Base-by-base conservation (phyloP, 1,284 basidiomycete genomes). In the Fomitiporia mediterranea region DNA sequence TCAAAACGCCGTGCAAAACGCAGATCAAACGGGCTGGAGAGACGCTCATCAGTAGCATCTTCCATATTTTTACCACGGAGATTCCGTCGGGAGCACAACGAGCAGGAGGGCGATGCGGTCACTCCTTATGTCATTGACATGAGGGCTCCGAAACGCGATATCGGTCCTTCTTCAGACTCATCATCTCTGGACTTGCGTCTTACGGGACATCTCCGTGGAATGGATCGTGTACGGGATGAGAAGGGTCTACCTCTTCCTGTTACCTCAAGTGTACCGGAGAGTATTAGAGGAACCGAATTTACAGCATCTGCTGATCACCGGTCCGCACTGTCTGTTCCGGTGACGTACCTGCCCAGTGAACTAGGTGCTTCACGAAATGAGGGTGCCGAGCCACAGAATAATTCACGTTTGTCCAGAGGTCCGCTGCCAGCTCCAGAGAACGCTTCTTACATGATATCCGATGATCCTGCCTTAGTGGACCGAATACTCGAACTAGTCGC, bases 401-500 rank as follows among this genome's bases (percentile, higher is more conserved):
- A 46, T 15, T 3, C 21, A 25, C 19, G 6, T 40, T n/a, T n/a
- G n/a, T n/a, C n/a, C n/a, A n/a, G n/a, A n/a, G n/a, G n/a, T n/a
- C n/a, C n/a, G n/a, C n/a, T n/a, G n/a, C n/a, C n/a, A 40, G 11
- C 21, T 30, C 35, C 34, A 37, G n/a, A n/a, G 9, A 21, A 8
- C 30, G 35, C 23, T 19, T 15, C 40, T 7, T 19, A 54, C 23
- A 23, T 19, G 32, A 28, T 27, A 42, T 19, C 39, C 11, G n/a
- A 25, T 7, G 35, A 38, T 4, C 19, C 28, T 27, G 30, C 17
- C 27, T 35, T 43, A 32, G 49, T 66, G 35, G 62, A 66, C 30
- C 61, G 60, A 42, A 59, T 68, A 30, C 58, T 65, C 3, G 63
- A 66, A 56, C 58, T 66, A 38, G 63, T 66, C 35, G 61, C 62